Evolutionary conservation across 306 rosid species (phyloP).

Genomic region (Trifolium subterraneum): DNA sequence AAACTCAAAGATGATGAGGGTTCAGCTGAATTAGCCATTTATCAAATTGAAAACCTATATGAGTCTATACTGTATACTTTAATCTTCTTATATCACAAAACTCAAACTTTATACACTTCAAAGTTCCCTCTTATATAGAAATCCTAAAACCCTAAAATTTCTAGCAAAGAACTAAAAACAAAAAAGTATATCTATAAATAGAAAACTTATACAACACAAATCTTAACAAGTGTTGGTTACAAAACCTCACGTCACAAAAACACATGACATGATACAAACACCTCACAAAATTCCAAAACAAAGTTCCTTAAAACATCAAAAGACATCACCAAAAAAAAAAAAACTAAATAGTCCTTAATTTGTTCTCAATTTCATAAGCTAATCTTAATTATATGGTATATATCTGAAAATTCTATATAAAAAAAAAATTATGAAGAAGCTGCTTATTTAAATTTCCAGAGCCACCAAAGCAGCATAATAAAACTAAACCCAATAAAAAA

Average conservation of each 20-base stretch:
- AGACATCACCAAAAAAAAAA: neutral
- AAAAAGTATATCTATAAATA: conserved; percentile 33
- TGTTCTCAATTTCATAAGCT: neutral
- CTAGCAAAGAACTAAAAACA: conserved; percentile 28
- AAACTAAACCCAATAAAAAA: neutral
- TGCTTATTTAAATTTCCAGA: conserved; percentile 42
- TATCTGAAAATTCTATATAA: conserved; percentile 4
- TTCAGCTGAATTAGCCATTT: conserved; percentile 76
- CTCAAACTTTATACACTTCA: conserved; percentile 27
- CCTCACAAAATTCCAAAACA: conserved; percentile 34
- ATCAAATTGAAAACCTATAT: conserved; percentile 21
- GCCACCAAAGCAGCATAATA: conserved; percentile 50
- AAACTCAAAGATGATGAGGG: conserved; percentile 92
- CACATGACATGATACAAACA: conserved; percentile 35
- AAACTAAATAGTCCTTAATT: neutral
- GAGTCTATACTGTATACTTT: neutral
- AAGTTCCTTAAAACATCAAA: conserved; percentile 10
- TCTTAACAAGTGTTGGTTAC: conserved; percentile 23
- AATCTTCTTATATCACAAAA: conserved; percentile 9
- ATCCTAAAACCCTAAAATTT: conserved; percentile 32
- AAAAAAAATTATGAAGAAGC: neutral
- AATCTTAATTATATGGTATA: neutral
- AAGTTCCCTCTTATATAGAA: conserved; percentile 21
- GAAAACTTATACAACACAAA: conserved; percentile 25
- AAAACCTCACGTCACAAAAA: conserved; percentile 29